phyloP scores from a whole-genome alignment of 2,329 filamentous ascomycete genomes.

The Teratosphaeria epicoccoides region DNA sequence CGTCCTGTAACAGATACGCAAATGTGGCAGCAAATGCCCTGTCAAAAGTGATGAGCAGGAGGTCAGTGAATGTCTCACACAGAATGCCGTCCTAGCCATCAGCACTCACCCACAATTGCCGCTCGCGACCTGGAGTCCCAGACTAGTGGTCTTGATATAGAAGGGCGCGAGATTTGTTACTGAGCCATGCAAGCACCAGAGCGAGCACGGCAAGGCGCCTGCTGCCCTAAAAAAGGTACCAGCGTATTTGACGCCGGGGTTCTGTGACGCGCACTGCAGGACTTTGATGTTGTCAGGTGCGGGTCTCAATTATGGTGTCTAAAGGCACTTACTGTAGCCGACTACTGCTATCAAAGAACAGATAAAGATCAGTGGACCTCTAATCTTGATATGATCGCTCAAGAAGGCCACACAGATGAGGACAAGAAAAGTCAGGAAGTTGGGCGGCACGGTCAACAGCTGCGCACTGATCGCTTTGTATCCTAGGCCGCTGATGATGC shows the following conservation, averaged over 20 bases:
- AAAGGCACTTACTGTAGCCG: constrained; percentile 21
- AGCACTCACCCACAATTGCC: constrained; percentile 34
- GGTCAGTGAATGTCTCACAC: too few relatives aligned
- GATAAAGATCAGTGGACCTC: constrained; percentile 24
- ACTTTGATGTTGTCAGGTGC: constrained; percentile 2
- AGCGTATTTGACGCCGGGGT: constrained; percentile 28
- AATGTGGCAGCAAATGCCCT: not conserved
- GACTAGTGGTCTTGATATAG: constrained; percentile 34
- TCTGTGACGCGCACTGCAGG: constrained; percentile 26
- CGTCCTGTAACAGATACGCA: constrained; percentile 27
- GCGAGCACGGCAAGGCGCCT: constrained; percentile 25
- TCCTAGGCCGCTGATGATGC: constrained; percentile 34
- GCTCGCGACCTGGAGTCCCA: constrained; percentile 32
- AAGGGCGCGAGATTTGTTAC: constrained; percentile 36
- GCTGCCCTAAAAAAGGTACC: constrained; percentile 31
- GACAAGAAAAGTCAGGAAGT: constrained; percentile 24
- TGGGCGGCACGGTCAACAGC: constrained; percentile 30
- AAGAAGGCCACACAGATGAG: constrained; percentile 18
- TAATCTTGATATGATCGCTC: constrained; percentile 23
- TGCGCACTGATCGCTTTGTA: constrained; percentile 32
- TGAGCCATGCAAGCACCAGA: constrained; percentile 30
- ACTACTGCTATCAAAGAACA: constrained; percentile 22
- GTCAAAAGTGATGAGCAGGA: not conserved
- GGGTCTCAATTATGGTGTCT: not conserved
- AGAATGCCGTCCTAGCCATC: too few relatives aligned